Evolutionary conservation across 208 protist species (phyloP).

Genomic region (Acanthamoeba royreba): DNA sequence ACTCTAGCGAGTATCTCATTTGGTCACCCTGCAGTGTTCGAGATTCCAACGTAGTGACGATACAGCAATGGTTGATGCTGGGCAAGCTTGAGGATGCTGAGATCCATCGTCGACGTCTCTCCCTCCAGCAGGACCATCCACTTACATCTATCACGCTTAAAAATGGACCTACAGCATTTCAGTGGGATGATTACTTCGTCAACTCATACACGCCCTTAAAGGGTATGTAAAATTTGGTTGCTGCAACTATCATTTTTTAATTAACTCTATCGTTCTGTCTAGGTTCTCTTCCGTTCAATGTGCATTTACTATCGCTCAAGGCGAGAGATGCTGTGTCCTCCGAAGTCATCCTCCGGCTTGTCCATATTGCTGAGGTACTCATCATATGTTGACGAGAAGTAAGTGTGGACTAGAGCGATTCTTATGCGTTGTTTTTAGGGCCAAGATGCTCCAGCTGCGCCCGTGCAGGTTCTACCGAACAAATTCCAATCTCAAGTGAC

Average conservation of each 20-base stretch:
- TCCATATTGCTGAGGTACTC: slow-evolving; percentile 15
- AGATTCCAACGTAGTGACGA: not conserved
- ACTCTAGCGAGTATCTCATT: not conserved
- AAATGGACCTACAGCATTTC: not conserved
- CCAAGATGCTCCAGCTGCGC: not conserved
- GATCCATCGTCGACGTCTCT: not conserved
- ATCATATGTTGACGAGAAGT: too few species aligned
- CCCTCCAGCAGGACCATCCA: not conserved
- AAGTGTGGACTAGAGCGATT: too few species aligned
- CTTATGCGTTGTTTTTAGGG: not conserved
- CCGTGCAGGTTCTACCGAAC: not conserved
- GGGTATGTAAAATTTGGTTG: not conserved
- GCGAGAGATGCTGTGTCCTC: not conserved
- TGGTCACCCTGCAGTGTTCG: not conserved
- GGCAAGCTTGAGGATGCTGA: not conserved
- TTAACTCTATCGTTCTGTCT: not conserved
- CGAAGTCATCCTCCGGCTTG: not conserved
- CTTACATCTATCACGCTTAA: not conserved
- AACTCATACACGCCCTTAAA: not conserved
- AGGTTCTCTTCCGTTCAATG: not conserved
- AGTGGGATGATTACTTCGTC: not conserved
- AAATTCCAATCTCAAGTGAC: not conserved
- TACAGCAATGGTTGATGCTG: not conserved
- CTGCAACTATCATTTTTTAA: not conserved
- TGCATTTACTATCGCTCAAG: slow-evolving; percentile 15